Base-by-base conservation (phyloP, 208 protist genomes). In the Spongospora subterranea region DNA sequence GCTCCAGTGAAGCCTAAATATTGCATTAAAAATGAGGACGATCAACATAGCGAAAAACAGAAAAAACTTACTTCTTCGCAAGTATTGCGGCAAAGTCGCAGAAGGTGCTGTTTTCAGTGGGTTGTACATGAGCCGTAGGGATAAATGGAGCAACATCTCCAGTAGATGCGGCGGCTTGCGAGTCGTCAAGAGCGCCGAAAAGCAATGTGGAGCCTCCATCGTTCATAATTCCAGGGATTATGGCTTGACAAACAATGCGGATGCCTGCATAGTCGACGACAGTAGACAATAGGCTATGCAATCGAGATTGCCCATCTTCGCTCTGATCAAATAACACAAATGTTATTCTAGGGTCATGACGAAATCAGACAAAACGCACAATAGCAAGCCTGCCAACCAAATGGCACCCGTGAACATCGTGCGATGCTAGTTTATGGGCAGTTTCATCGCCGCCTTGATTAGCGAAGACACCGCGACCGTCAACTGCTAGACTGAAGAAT, bases 171-270 rank as follows among this genome's bases (percentile, higher is more conserved):
- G 6, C 50, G 6, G 6, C 50, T 60, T 6, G 50, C 24, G 50
- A 60, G 6, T 60, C 17, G n/a, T 82, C 71, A 13, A 82, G 17
- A 35, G 17, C n/a, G 71, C 71, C 71, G n/a, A 82, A 82, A 6
- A 82, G 71, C 71, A 82, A 82, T n/a, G 71, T 82, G 17, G 71
- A 82, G 6, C 71, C 71, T 20, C 71, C 71, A 43, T n/a, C 71
- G n/a, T 82, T 82, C 35, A 82, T 6, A 43, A 82, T 82, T 20
- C 71, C 71, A 43, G 71, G 71, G n/a, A 82, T 82, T 6, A 82
- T 82, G 71, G 71, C 71, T n/a, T 82, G 71, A 43, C 71, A 82
- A 43, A 82, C 40, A 20, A 82, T 6, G 35, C 71, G 71, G n/a
- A 45, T 13, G 17, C 71, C 71, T 20, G 71, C 71, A n/a, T 82